Evolutionary conservation across 352 stramenopile species (phyloP).

Genomic region (Globisporangium paddicum): DNA sequence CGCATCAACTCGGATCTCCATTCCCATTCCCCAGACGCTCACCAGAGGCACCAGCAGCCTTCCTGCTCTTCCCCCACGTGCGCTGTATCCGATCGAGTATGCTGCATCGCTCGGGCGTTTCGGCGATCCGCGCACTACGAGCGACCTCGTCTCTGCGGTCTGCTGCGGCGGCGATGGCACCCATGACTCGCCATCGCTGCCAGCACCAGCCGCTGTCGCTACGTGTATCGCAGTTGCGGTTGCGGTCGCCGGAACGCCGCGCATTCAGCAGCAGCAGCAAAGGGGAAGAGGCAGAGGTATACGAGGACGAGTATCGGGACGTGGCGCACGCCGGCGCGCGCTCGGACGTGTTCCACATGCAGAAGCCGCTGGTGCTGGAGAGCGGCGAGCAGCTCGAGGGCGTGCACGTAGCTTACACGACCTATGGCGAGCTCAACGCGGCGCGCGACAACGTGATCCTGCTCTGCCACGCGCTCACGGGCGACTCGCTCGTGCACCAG

Average conservation of each 20-base stretch:
- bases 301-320: conserved; percentile 62
- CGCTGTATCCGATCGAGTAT: not conserved
- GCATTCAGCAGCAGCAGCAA: conserved; percentile 9
- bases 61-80: not conserved
- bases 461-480: conserved; percentile 92
- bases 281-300: not conserved
- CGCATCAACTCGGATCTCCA: too few relatives aligned
- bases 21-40: conserved; percentile 1
- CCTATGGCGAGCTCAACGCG: conserved; percentile 90
- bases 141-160: too few relatives aligned
- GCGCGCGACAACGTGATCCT: conserved; percentile 18
- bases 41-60: not conserved
- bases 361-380: conserved; percentile 47
- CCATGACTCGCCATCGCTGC: not conserved
- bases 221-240: not conserved
- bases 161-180: not conserved
- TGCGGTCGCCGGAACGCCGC: conserved; percentile 5
- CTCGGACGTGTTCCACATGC: conserved; percentile 40
- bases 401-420: conserved; percentile 91
- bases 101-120: conserved; percentile 15
- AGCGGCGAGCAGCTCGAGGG: conserved; percentile 56
- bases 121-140: not conserved
- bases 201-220: not conserved
- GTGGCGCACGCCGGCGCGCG: conserved; percentile 35
- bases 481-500: conserved; percentile 90